Base-by-base conservation (phyloP, 1,284 basidiomycete genomes). In the Cryptococcus floricola region DNA sequence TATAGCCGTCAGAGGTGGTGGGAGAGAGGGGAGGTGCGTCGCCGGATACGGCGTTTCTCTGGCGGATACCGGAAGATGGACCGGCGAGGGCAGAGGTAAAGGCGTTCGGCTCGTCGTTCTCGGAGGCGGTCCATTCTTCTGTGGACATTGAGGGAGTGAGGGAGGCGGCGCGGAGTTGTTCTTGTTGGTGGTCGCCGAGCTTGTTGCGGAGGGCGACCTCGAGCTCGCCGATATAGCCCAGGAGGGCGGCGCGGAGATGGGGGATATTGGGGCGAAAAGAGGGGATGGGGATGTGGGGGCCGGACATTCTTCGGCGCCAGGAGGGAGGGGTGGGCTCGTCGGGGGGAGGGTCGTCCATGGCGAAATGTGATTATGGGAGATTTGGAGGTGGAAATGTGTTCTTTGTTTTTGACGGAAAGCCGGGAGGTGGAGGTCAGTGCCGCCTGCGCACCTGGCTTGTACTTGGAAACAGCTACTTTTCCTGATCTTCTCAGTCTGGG, bases 221-320 rank as follows among this genome's bases (percentile, higher is more conserved):
- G 1, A 74, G 70, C 54, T 77, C 76, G 14, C 71, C 67, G 1
- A 77, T 52, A 47, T 77, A 77, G 2, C 72, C 72, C 2, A 77
- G 59, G 0, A 77, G 60, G 7, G 76, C 76, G 0, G 68, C 58
- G 14, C 74, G 68, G 5, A 77, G 65, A 13, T 67, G 67, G 0
- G 67, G 56, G 10, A 68, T 61, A 44, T 60, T 61, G 31, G 54
- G 48, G 23, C 52, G 51, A 14, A 59, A 60, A 46, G 58, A 45
- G 18, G 59, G 59, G 13, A 60, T 48, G 38, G 60, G 56, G 3
- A 41, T 54, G 60, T 25, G 48, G 19, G 54, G 57, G 53, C 50
- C 52, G 50, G 50, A 59, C 42, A 56, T 25, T 10, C 48, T 43
- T 19, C 60, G 57, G 6, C 60, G 50, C 53, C 60, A 59, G 37